Evolutionary conservation across 2,329 filamentous ascomycete species (phyloP), one percentile per base, ranked within the genome.

Genomic region (Passalora sequoiae): DNA sequence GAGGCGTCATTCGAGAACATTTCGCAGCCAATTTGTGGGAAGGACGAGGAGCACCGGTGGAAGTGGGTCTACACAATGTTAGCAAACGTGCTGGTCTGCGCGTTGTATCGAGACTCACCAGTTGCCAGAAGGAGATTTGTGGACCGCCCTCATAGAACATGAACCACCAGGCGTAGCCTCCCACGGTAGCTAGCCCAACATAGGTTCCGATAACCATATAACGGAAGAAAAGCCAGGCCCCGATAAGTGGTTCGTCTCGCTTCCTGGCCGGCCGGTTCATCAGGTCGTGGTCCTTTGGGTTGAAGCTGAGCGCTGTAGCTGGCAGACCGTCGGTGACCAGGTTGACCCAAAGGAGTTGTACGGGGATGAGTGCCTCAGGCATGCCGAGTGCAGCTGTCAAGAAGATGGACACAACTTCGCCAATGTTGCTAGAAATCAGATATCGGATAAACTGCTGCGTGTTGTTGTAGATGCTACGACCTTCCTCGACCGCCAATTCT

Each of bases 101-200:
- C n/a, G 7, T 2, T 24, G 36, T 59, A 48, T 16, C 6, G 21
- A 22, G 16, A 66, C 72, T 66, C 67, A 77, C 74, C 55, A 98
- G 74, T 64, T 98, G 87, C 66, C 78, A 84, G 72, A 97, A 95
- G 51, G 75, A 81, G 68, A 98, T 94, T 66, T 94, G 86, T 17
- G 92, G 92, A 1, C 92, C 92, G 55, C 83, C 80, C 6, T 81
- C 70, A 71, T 97, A 91, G 74, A 85, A 95, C 84, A 98, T 89
- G 75, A 97, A 98, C 87, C 89, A 98, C 92, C 92, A 98, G n/a
- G 88, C 91, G 63, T 98, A 98, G 33, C 94, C 92, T 61, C 84
- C 89, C 15, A 98, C 94, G 3, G 92, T 98, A 41, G 92, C 92
- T 29, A 88, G 75, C 63, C 92, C 92, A 46, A 98, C 92, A 54